A percentile compares a stretch with the other conserved stretches of the same genome.
These are phyloP conservation scores for Xylariales sp. DNA, from an alignment of 2,329 filamentous ascomycete genomes.

Conservation along the genomic window DNA sequence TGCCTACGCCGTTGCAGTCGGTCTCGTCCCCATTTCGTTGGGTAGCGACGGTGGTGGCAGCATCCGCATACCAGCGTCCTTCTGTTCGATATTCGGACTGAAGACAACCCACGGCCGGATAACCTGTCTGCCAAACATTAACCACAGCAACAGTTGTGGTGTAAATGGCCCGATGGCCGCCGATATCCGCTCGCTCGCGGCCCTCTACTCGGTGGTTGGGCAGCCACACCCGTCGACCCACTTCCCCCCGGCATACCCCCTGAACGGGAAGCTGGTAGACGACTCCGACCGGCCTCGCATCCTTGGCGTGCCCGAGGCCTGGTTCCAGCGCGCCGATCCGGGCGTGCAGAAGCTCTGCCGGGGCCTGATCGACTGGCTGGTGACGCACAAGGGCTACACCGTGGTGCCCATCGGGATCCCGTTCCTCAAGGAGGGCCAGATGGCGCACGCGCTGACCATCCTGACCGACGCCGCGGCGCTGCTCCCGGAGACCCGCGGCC, in stretches of 20 bases:
- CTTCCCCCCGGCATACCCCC: slow-evolving; percentile 39
- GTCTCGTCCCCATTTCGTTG: slow-evolving; percentile 66
- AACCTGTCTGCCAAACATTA: slow-evolving; percentile 54
- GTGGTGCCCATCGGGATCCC: slow-evolving; percentile 54
- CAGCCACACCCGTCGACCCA: slow-evolving; percentile 55
- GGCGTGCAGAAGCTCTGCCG: slow-evolving; percentile 37
- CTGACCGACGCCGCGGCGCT: slow-evolving; percentile 55
- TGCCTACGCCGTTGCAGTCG: slow-evolving; percentile 64
- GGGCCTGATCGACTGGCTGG: slow-evolving; percentile 47
- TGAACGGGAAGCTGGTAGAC: slow-evolving; percentile 24
- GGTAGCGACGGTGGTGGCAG: slow-evolving; percentile 72
- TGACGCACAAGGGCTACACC: slow-evolving; percentile 45
- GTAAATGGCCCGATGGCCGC: slow-evolving; percentile 65
- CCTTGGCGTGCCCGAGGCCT: slow-evolving; percentile 61
- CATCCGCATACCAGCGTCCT: slow-evolving; percentile 67
- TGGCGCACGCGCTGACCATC: slow-evolving; percentile 70
- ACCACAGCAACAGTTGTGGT: slow-evolving; percentile 56
- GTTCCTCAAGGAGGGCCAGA: slow-evolving; percentile 58
- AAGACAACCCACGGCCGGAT: slow-evolving; percentile 68
- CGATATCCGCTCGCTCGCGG: slow-evolving; percentile 62
- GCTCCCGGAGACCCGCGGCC: slow-evolving; percentile 39
- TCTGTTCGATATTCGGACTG: slow-evolving; percentile 70
- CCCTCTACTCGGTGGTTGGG: slow-evolving; percentile 61
- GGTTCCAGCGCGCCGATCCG: slow-evolving; percentile 49
- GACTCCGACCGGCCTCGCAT: slow-evolving; percentile 33